Percentiles rank a stretch among this genome's conserved stretches.
Evolutionary conservation across 2,329 filamentous ascomycete species (phyloP).

Genomic region (Fusarium sp.): DNA sequence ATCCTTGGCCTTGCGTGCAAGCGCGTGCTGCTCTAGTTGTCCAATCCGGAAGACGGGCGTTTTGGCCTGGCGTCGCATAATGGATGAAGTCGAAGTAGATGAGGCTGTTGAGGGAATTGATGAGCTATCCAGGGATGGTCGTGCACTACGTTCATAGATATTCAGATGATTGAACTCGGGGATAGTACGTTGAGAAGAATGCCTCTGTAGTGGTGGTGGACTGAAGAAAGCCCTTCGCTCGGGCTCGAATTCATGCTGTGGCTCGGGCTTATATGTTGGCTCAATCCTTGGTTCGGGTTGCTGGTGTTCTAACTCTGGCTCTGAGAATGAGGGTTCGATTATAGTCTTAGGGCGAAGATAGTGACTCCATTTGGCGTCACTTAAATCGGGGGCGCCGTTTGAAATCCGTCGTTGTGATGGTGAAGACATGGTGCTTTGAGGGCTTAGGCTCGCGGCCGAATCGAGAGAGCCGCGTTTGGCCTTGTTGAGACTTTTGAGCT

Average conservation of each 20-base stretch:
- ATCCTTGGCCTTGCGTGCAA: conserved; percentile 40
- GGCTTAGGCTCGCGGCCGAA: conserved; percentile 45
- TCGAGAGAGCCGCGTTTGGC: conserved; percentile 49
- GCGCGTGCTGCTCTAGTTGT: conserved; percentile 60
- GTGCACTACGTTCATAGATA: conserved; percentile 36
- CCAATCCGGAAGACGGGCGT: conserved; percentile 66
- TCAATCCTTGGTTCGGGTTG: conserved; percentile 20
- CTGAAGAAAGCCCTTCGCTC: conserved; percentile 34
- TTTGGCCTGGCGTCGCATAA: conserved; percentile 64
- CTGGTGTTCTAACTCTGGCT: conserved; percentile 25
- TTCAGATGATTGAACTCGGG: conserved; percentile 49
- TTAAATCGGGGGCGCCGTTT: conserved; percentile 47
- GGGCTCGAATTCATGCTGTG: conserved; percentile 13
- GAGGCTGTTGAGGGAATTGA: conserved; percentile 55
- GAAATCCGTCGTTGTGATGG: conserved; percentile 41
- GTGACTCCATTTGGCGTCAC: conserved; percentile 50
- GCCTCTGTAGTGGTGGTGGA: conserved; percentile 26
- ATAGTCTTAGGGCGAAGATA: conserved; percentile 48
- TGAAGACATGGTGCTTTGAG: conserved; percentile 28
- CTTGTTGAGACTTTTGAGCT: conserved; percentile 46
- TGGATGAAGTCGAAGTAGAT: conserved; percentile 49
- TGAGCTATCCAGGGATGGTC: conserved; percentile 48
- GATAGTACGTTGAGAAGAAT: conserved; percentile 39
- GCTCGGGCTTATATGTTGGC: conserved; percentile 8
- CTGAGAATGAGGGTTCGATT: conserved; percentile 35